Base-by-base conservation (phyloP, 805 yeast species). In the Saturnispora hagleri region DNA sequence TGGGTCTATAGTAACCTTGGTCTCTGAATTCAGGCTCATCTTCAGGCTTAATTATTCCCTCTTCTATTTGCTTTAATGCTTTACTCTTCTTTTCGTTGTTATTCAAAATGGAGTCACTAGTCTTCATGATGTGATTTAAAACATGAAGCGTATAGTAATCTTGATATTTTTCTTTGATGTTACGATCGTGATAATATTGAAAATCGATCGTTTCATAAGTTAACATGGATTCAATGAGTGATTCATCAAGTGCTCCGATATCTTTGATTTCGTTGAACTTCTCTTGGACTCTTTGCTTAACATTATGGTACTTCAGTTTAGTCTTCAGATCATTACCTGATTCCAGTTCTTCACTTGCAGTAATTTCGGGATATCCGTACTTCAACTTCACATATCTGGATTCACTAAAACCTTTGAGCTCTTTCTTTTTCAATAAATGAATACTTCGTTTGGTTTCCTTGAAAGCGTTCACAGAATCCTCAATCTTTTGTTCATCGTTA, bases 1-100 rank as follows among this genome's bases (percentile, higher is more conserved):
- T 90, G 1, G 99, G 96, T 55, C 98, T 76, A 0, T 97, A 90
- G 65, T 89, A 93, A 28, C 99, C 98, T 67, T 93, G 98, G 65
- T 93, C 99, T 51, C 95, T 72, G 57, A 76, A 74, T 60, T 88
- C 95, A 12, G 78, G 78, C 54, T 77, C 82, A 24, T 61, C 58
- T 15, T 57, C 59, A 4, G 61, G 62, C 13, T 26, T n/a, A 3
- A 52, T 7, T 36, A 20, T 17, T 2, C 69, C 71, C 48, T 74
- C 79, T 26, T 71, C 70, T 9, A 66, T 58, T 41, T 60, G 58
- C 41, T 60, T 64, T 43, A 71, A 63, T 44, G 72, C 52, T 18
- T 69, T 63, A 36, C 73, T 79, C 53, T 73, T 73, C 58, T 79
- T 80, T 47, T 78, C 76, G 58, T 84, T 89, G 69, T 93, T 84